Evolutionary conservation across 2,329 filamentous ascomycete genomes (phyloP), one percentile per base, ranked within the genome.

Genomic region (Plectosphaerella plurivora): DNA sequence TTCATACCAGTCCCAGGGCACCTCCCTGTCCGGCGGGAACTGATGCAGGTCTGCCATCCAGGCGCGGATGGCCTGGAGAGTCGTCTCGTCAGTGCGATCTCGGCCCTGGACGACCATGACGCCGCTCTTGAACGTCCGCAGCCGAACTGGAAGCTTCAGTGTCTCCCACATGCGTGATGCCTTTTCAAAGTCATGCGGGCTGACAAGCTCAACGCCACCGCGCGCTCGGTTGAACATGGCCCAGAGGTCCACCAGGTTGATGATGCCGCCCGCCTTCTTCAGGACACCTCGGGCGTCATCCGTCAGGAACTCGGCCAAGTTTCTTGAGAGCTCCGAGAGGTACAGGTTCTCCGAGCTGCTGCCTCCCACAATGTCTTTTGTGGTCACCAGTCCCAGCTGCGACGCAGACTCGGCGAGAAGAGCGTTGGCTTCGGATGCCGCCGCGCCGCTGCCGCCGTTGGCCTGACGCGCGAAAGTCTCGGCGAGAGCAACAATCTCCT

Each of bases 171-270:
- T 76, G 39, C 83, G 79, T 0, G 91, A 90, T 1, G 94, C 94
- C 64, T 92, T 93, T 64, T 94, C 88, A 61, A 99, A 96, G 63
- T 99, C 94, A 16, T 84, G 76, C 0, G 94, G 94, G 58, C 90
- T 96, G 49, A 97, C 89, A 15, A 99, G 82, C 68, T 99, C 94
- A 15, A 99, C 93, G 8, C 93, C 94, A 49, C 93, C 93, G 51
- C 93, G 83, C 28, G 89, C 91, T 35, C 93, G 84, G 69, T 99
- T 99, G 75, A 97, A 97, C 58, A 95, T 84, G 25, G 91, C 90
- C 91, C 91, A 97, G 1, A 96, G 77, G 64, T 97, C 92, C 12
- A 96, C 91, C 1, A 97, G 76, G 37, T 84, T 93, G 66, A 96
- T 89, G 60, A 96, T 94, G 2, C 92, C 92, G 5, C 91, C 92